These are phyloP conservation scores for Schizopora paradoxa DNA, from an alignment of 1,284 basidiomycete genomes.

Conservation along the genomic window DNA sequence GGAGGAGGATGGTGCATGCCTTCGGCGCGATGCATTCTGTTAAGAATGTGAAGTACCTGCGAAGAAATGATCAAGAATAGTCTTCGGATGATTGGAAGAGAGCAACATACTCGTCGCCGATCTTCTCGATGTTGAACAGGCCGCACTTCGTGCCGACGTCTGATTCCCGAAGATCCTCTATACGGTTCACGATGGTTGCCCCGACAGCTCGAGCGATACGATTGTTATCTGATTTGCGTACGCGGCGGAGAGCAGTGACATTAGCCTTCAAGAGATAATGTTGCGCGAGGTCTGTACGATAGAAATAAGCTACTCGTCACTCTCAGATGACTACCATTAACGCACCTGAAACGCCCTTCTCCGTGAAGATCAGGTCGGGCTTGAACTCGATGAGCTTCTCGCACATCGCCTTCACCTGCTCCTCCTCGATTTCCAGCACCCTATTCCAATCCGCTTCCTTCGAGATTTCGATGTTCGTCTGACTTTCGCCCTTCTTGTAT, in stretches of 20 bases:
- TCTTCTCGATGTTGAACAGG: slow-evolving; percentile 93
- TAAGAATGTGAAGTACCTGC: slow-evolving; percentile 93
- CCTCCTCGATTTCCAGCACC: slow-evolving; percentile 94
- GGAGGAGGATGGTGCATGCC: slow-evolving; percentile 97
- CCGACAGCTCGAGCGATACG: slow-evolving; percentile 94
- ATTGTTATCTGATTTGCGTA: slow-evolving; percentile 98
- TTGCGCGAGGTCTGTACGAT: slow-evolving; percentile 85
- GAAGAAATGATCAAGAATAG: not conserved
- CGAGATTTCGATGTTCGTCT: slow-evolving; percentile 98
- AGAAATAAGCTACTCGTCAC: not conserved
- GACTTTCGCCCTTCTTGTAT: slow-evolving; percentile 98
- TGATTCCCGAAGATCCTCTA: slow-evolving; percentile 89
- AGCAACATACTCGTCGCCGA: slow-evolving; percentile 85
- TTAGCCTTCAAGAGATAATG: slow-evolving; percentile 87
- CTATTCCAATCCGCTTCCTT: slow-evolving; percentile 93
- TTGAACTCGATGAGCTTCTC: slow-evolving; percentile 89
- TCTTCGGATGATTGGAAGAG: slow-evolving; percentile 6
- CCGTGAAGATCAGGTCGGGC: slow-evolving; percentile 93
- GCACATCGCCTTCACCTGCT: slow-evolving; percentile 90
- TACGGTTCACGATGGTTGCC: slow-evolving; percentile 94
- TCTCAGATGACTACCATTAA: slow-evolving; percentile 9
- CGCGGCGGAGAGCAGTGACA: slow-evolving; percentile 88
- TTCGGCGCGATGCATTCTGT: slow-evolving; percentile 91
- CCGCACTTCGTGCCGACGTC: slow-evolving; percentile 94
- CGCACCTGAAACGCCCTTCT: slow-evolving; percentile 94